A percentile compares a stretch with the other conserved stretches of the same genome.
Evolutionary conservation across 805 yeast species (phyloP).

Genomic region (Wickerhamomyces hampshirensis): DNA sequence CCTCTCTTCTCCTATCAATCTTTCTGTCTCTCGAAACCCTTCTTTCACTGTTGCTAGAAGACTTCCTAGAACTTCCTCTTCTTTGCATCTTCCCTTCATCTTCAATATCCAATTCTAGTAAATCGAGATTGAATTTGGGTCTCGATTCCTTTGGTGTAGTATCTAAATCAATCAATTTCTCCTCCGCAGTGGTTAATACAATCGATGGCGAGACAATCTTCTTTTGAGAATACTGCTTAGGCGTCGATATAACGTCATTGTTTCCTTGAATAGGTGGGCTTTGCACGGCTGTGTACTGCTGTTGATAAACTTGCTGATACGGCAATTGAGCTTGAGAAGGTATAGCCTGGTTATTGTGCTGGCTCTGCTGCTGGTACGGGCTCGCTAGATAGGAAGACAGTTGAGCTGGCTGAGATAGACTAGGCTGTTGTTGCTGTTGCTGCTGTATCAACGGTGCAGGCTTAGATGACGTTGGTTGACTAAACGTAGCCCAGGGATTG

Average conservation of each 20-base stretch:
- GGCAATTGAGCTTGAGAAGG: not conserved
- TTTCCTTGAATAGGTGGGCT: not conserved
- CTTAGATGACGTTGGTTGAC: no score
- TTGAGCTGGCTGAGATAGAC: not conserved
- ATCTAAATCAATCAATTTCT: constrained; percentile 16
- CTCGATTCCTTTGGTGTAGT: constrained; percentile 8
- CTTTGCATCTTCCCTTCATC: not conserved
- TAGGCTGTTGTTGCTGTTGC: constrained; percentile 1
- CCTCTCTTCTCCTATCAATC: not conserved
- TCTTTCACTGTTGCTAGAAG: no score
- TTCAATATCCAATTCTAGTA: constrained; percentile 15
- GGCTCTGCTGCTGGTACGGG: constrained; percentile 3
- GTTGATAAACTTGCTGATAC: not conserved
- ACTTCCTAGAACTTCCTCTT: no score
- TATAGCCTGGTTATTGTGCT: not conserved
- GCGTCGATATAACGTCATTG: not conserved
- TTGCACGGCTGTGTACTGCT: not conserved
- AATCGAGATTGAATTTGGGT: constrained; percentile 17
- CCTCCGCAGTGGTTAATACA: constrained; percentile 8
- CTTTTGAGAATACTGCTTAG: not conserved
- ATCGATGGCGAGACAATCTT: constrained; percentile 5
- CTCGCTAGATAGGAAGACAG: not conserved
- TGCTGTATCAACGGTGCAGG: constrained; percentile 15
- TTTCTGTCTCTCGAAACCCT: no score
- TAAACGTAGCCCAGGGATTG: constrained; percentile 20